A percentile compares a stretch with the other conserved stretches of the same genome.
Conservation (phyloP, 768 basidiomycete genomes). For the Zangia roseola region DNA sequence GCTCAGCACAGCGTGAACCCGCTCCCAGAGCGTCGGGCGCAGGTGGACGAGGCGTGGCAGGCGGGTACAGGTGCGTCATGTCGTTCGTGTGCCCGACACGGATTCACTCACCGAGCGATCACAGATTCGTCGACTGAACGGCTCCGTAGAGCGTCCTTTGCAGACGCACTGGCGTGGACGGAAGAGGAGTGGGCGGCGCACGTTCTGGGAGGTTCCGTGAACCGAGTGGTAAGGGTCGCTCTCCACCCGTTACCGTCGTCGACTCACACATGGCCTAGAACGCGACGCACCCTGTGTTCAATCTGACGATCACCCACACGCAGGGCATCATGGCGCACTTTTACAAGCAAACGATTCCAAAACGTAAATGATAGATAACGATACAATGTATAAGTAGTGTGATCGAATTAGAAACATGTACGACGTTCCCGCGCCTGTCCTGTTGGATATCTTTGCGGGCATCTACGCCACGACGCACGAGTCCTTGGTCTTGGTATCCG, state of each 20-base stretch:
- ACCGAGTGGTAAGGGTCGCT: slow-evolving; percentile 54
- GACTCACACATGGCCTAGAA: slow-evolving; percentile 49
- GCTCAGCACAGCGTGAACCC: slow-evolving; percentile 79
- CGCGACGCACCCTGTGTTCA: slow-evolving; percentile 78
- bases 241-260: neutral
- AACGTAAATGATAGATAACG: slow-evolving; percentile 18
- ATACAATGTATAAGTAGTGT: too few relatives aligned
- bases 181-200: slow-evolving; percentile 61
- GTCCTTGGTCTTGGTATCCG: slow-evolving; percentile 17
- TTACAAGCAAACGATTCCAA: slow-evolving; percentile 58
- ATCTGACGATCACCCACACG: slow-evolving; percentile 66
- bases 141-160: slow-evolving; percentile 49
- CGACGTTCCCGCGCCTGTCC: too few relatives aligned
- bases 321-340: slow-evolving; percentile 71
- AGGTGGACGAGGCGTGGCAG: slow-evolving; percentile 41
- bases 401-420: too few relatives aligned
- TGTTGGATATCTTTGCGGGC: too few relatives aligned
- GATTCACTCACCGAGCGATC: slow-evolving; percentile 11
- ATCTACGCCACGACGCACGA: slow-evolving; percentile 32
- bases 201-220: slow-evolving; percentile 58
- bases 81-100: neutral
- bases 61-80: slow-evolving; percentile 13
- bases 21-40: slow-evolving; percentile 36
- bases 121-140: slow-evolving; percentile 23
- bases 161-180: slow-evolving; percentile 58